A percentile compares a stretch with the other conserved stretches of the same genome.
These are phyloP conservation scores for Musa troglodytarum DNA, from an alignment of 176 grass and related monocot genomes.

Conservation along the genomic window DNA sequence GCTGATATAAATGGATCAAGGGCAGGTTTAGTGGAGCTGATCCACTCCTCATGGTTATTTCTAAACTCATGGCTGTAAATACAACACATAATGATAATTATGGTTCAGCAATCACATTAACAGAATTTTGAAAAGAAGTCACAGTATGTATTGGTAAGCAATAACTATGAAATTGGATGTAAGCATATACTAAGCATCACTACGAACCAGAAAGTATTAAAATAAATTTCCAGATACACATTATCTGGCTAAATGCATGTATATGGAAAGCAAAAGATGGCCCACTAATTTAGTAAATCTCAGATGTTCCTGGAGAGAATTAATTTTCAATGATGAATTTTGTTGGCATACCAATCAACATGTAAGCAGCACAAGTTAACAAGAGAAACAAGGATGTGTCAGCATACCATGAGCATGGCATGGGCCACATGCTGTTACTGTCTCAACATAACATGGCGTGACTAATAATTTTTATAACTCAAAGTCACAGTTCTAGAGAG, in stretches of 20 bases:
- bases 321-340: background rate
- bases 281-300: background rate
- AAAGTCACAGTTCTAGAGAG: no score
- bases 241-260: no score
- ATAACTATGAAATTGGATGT: background rate
- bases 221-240: no score
- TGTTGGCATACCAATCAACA: background rate
- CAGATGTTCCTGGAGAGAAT: background rate
- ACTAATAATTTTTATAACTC: no score
- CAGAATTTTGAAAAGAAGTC: background rate
- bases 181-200: background rate
- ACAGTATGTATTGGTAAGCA: background rate
- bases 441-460: no score
- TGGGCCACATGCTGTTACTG: no score
- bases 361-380: background rate
- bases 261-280: background rate
- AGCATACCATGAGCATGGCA: no score
- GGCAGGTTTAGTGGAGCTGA: constrained; percentile 51
- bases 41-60: constrained; percentile 82
- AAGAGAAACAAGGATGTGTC: no score
- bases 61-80: constrained; percentile 72
- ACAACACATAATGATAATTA: constrained; percentile 25
- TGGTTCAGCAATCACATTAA: background rate
- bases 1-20: constrained; percentile 53
- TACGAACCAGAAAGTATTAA: no score